Evolutionary conservation across 1,284 basidiomycete species (phyloP), one percentile per base, ranked within the genome.

Genomic region (Trametes versicolor): DNA sequence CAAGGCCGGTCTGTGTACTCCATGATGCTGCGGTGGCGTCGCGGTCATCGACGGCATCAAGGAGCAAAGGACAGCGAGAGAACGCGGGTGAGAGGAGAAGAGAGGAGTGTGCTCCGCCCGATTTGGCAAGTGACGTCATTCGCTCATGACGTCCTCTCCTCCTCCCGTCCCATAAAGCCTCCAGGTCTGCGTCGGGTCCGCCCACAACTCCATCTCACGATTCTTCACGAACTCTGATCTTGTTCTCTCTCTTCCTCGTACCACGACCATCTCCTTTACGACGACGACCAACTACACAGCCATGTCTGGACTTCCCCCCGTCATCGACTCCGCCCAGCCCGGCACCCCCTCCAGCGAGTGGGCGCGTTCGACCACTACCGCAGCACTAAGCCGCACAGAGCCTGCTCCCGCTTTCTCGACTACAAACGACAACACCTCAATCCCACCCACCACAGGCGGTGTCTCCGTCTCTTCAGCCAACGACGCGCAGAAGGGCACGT

Each of bases 311-410:
- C 60, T 72, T 37, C 75, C 75, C 19, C 75, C 74, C 27, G 62
- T 63, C 1, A 47, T 77, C 52, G 60, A 63, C 53, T 49, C 62
- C 47, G 62, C 72, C 23, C 62, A 73, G 47, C 66, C 72, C 41
- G 74, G 73, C 53, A 76, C 73, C 19, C 75, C 75, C 52, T 45
- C 74, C 8, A 51, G 64, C 56, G 75, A 77, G 54, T 76, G 75
- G 75, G 75, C 75, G 0, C 65, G 63, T 29, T 71, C 74, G 15
- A 77, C 75, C 4, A 74, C 75, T 34, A 73, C 75, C 41, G 73
- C 74, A 13, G 72, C 72, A 7, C 70, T 73, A 39, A 59, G 64
- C 9, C 68, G 63, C 55, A 65, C 73, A n/a, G 70, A 75, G 3
- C 68, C 71, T 27, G 64, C 71, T 1, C 64, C 71, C 37, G 61